Conservation (phyloP, 2,329 filamentous ascomycete species). For the Fusarium anthophilum region DNA sequence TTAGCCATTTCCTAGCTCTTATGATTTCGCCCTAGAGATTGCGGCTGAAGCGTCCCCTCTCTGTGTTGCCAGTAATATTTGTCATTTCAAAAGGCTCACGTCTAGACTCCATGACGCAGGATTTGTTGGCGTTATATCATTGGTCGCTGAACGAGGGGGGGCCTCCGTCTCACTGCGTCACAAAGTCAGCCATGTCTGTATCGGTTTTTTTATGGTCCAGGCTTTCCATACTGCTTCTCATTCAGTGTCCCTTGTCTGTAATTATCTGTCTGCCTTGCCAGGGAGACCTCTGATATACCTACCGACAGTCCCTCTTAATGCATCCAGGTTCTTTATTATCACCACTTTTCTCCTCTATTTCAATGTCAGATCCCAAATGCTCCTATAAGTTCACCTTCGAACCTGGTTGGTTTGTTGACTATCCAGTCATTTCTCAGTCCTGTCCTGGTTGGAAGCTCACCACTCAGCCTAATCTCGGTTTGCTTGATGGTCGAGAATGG, state of each 20-base stretch:
- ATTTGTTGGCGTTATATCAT: not conserved
- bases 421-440: not conserved
- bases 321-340: not conserved
- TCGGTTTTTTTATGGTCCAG: accelerated
- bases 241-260: accelerated
- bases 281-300: not conserved
- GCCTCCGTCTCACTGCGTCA: not conserved
- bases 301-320: not conserved
- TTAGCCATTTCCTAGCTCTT: not conserved
- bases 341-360: not conserved
- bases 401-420: not conserved
- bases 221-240: not conserved
- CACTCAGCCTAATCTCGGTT: not conserved
- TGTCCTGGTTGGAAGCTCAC: not conserved
- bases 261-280: not conserved
- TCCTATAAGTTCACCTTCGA: not conserved
- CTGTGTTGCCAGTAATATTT: no score
- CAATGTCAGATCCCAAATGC: not conserved
- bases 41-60: not conserved
- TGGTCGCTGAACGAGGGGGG: not conserved
- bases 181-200: no score
- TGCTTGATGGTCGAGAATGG: not conserved
- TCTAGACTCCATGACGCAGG: not conserved
- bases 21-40: accelerated
- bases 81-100: no score